These are phyloP conservation scores for Suillus tomentosus DNA, from an alignment of 768 basidiomycete genomes.

Conservation along the genomic window DNA sequence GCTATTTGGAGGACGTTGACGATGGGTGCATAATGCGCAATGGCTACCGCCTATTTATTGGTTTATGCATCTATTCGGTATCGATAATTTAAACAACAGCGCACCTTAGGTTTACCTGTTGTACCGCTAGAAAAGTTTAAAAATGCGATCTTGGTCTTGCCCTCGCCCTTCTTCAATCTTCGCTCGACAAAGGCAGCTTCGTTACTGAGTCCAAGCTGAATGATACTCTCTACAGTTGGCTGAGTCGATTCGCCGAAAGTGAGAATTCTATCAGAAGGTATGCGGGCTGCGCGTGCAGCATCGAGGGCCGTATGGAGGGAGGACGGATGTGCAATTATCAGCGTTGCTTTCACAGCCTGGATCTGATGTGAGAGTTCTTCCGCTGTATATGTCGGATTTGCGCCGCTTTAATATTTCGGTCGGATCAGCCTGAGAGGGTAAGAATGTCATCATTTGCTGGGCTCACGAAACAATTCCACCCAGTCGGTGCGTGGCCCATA, in stretches of 20 bases:
- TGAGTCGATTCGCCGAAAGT: slow-evolving; percentile 24
- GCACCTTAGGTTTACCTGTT: slow-evolving; percentile 51
- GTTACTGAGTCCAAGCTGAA: slow-evolving; percentile 43
- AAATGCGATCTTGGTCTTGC: slow-evolving; percentile 63
- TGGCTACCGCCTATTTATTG: slow-evolving; percentile 57
- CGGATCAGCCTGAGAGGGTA: neutral
- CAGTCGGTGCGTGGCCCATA: slow-evolving; percentile 64
- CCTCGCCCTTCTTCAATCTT: slow-evolving; percentile 57
- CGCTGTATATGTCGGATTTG: slow-evolving; percentile 39
- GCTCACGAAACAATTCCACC: slow-evolving; percentile 62
- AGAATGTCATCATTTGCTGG: neutral
- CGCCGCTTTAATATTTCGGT: slow-evolving; percentile 21
- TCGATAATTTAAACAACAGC: neutral
- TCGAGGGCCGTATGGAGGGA: slow-evolving; percentile 29
- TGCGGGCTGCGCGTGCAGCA: slow-evolving; percentile 31
- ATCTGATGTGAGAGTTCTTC: slow-evolving; percentile 38
- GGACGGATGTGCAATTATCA: slow-evolving; percentile 36
- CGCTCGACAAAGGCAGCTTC: slow-evolving; percentile 46
- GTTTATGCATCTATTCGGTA: neutral
- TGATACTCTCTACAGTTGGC: slow-evolving; percentile 46
- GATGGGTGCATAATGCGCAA: slow-evolving; percentile 67
- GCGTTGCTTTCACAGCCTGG: slow-evolving; percentile 24
- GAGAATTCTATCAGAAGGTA: slow-evolving; percentile 33
- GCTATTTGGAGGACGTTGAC: slow-evolving; percentile 63
- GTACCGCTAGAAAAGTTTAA: slow-evolving; percentile 77